Evolutionary conservation across 129 eudicot genomes (phyloP), one percentile per base, ranked within the genome.

Genomic region (Centella asiatica): DNA sequence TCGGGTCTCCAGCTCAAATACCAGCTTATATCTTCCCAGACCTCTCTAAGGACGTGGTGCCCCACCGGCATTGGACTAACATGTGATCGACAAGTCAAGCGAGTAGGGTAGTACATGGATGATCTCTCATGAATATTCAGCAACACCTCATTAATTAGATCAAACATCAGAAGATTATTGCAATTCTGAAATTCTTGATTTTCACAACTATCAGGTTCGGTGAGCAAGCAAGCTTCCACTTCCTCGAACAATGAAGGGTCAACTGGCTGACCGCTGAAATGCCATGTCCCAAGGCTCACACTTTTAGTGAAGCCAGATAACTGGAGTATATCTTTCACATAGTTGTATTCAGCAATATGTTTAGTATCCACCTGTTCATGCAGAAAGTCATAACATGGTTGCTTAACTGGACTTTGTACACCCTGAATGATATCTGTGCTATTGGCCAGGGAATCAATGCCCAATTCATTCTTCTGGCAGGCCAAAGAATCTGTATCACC

Each of bases 61-160:
- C 95, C 95, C 52, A 63, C 67, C 6, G 96, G 99, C 96, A 82
- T 74, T 29, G 78, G 81, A 28, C 74, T 85, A 14, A 83, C 51
- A 33, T 59, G 73, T 1, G 95, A 84, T 25, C 73, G 66, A 44
- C 47, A 60, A 36, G 82, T 77, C 48, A 87, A 77, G 6, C 74
- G 79, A 65, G 15, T 57, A 15, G 88, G 90, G 81, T 84, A 93
- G 54, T 76, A 85, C 18, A 78, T 69, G 19, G 65, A 72, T 8
- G 99, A 80, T 59, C 70, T 87, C 42, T 65, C 74, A 56, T 85
- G 75, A 26, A 87, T 75, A n/a, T 72, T 78, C 31, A 87, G 27
- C 25, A 93, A 61, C 8, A 83, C 87, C 80, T 84, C 92, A 18
- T 93, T 93, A 15, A 85, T 66, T 33, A 87, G 34, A 61, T 93